These are phyloP conservation scores for Botrytis sinoallii DNA, from an alignment of 2,329 filamentous ascomycete genomes.

Conservation along the genomic window DNA sequence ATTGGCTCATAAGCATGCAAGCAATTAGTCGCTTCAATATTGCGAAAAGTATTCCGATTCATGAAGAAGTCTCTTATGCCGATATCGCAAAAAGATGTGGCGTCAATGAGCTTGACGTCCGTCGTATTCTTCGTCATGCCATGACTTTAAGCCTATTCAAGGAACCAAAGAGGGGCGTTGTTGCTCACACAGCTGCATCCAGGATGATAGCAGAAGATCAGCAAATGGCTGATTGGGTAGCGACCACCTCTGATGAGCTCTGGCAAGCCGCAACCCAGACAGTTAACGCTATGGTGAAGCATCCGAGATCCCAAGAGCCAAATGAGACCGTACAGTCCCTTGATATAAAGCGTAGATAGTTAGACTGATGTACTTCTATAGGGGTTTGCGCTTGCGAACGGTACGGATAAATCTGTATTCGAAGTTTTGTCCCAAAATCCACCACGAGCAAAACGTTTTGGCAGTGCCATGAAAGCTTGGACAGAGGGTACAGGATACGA, in stretches of 20 bases:
- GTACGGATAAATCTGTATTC: slow-evolving; percentile 6
- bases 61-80: slow-evolving; percentile 26
- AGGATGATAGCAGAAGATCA: slow-evolving; percentile 25
- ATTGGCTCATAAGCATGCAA: slow-evolving; percentile 22
- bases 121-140: slow-evolving; percentile 28
- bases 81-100: slow-evolving; percentile 26
- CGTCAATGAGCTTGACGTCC: slow-evolving; percentile 21
- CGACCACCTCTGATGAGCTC: not conserved
- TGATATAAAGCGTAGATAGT: not conserved
- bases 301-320: slow-evolving; percentile 17
- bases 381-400: slow-evolving; percentile 22
- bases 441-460: slow-evolving; percentile 17
- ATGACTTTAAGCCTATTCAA: slow-evolving; percentile 30
- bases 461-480: slow-evolving; percentile 20
- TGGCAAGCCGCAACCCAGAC: not conserved
- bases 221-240: slow-evolving; percentile 19
- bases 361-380: not conserved
- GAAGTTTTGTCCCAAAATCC: slow-evolving; percentile 12
- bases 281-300: slow-evolving; percentile 20
- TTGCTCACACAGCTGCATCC: slow-evolving; percentile 29
- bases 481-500: slow-evolving; percentile 14
- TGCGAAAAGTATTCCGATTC: slow-evolving; percentile 23
- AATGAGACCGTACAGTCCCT: slow-evolving; percentile 3
- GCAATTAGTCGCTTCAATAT: slow-evolving; percentile 29
- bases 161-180: slow-evolving; percentile 24